Conservation (phyloP, 805 yeast species). For the Metschnikowia koreensis region DNA sequence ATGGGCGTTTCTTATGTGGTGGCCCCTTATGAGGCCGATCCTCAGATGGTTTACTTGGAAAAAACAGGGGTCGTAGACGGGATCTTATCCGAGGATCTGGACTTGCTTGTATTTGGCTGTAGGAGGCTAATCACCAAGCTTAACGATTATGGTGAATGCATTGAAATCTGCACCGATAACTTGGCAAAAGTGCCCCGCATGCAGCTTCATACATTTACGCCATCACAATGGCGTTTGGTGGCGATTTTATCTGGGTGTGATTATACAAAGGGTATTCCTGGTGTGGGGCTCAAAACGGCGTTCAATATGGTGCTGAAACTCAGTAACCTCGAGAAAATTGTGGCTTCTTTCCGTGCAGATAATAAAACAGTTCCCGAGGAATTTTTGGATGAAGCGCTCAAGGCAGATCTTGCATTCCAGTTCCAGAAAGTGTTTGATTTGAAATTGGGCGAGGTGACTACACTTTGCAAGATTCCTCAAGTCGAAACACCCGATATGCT, state of each 20-base stretch:
- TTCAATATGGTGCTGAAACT: slow-evolving; percentile 54
- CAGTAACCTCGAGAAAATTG: slow-evolving; percentile 51
- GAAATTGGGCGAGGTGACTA: slow-evolving; percentile 40
- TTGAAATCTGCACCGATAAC: slow-evolving; percentile 60
- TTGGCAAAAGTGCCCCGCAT: slow-evolving; percentile 50
- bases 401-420: slow-evolving; percentile 77
- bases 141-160: slow-evolving; percentile 69
- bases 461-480: slow-evolving; percentile 45
- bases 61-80: slow-evolving; percentile 73
- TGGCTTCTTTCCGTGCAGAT: slow-evolving; percentile 56
- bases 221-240: slow-evolving; percentile 63
- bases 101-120: slow-evolving; percentile 86
- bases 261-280: slow-evolving; percentile 82
- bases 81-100: slow-evolving; percentile 92
- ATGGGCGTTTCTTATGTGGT: slow-evolving; percentile 69
- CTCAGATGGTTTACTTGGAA: slow-evolving; percentile 92
- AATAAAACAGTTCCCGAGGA: slow-evolving; percentile 59
- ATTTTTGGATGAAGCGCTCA: slow-evolving; percentile 57
- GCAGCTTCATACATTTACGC: slow-evolving; percentile 49
- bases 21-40: slow-evolving; percentile 98
- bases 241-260: slow-evolving; percentile 97
- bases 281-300: slow-evolving; percentile 79
- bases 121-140: slow-evolving; percentile 72
- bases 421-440: slow-evolving; percentile 88
- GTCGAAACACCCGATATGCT: slow-evolving; percentile 36